Evolutionary conservation across 2,329 filamentous ascomycete genomes (phyloP), one percentile per base, ranked within the genome.

Genomic region (Hypoxylon rubiginosum): DNA sequence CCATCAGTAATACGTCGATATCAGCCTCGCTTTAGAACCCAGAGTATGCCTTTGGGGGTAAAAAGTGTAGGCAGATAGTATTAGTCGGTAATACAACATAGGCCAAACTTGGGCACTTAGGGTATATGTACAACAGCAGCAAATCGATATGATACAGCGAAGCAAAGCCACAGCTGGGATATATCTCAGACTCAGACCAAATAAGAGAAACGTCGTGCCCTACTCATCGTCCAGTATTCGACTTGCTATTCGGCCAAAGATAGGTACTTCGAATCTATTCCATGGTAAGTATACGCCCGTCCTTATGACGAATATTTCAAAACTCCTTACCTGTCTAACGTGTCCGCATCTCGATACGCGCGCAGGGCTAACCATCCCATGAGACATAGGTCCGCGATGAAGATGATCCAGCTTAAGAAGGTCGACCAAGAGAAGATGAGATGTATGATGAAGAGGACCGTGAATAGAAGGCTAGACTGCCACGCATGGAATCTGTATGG

Each of bases 391-490:
- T 99, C 95, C 21, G 85, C 85, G 9, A 93, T 79, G 68, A 97
- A 90, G 56, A 99, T 81, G 19, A 95, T 77, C 92, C 93, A 97
- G 67, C 91, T 94, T 1, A 98, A 82, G 59, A 97, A 89, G 1
- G 84, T 85, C 24, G 92, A 95, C 92, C 93, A 97, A 11, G 90
- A 91, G 79, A 98, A 91, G 45, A 98, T 82, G 39, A 98, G 85
- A 77, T 98, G 95, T 24, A 97, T 72, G 55, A 97, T 80, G 79
- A 94, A 88, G 62, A 89, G 75, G 52, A 87, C 87, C 0, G 92
- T 91, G 78, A 97, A 97, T 2, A 97, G 80, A 74, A 97, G 84
- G 69, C 91, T 90, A 6, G 92, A 92, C 81, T 99, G 96, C 95
- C 96, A 99, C 7, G 96, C 96, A 79, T 99, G 96, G 73, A 98